phyloP scores from a whole-genome alignment of 108 stramenopile species.

The Cyclotella atomus region DNA sequence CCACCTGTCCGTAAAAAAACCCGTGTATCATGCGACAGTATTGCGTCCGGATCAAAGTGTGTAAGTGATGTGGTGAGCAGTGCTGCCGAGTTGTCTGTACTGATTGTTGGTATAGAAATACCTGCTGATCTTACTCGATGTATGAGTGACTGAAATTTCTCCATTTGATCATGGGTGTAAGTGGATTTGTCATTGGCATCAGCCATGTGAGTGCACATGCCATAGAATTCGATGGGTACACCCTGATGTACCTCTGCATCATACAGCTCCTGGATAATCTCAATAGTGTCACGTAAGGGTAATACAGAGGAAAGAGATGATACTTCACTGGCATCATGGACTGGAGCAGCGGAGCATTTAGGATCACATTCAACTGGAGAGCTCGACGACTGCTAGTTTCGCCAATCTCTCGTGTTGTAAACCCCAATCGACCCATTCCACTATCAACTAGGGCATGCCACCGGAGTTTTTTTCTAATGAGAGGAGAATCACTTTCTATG shows the following conservation, averaged over 20 bases:
- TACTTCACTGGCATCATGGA: constrained; percentile 3
- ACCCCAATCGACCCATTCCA: constrained; percentile 79
- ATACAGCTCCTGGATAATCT: constrained; percentile 63
- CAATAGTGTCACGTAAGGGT: constrained; percentile 53
- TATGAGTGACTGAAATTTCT: constrained; percentile 57
- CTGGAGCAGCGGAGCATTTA: neutral
- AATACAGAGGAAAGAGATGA: neutral
- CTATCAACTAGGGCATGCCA: constrained; percentile 74
- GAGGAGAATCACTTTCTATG: neutral
- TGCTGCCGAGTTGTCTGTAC: constrained; percentile 67
- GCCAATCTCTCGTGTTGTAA: constrained; percentile 13
- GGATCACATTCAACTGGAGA: too few relatives aligned
- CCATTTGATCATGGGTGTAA: constrained; percentile 68
- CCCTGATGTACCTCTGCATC: constrained; percentile 53
- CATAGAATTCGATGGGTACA: constrained; percentile 69
- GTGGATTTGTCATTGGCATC: constrained; percentile 61
- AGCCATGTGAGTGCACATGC: constrained; percentile 88
- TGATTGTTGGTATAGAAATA: constrained; percentile 60
- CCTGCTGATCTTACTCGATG: constrained; percentile 60
- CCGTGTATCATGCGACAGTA: constrained; percentile 59
- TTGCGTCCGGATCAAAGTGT: constrained; percentile 63
- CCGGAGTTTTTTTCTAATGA: constrained; percentile 51
- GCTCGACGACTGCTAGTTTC: too few relatives aligned
- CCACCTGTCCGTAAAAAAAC: constrained; percentile 75
- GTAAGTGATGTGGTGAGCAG: constrained; percentile 57